Percentiles rank a stretch among this genome's conserved stretches.
These are phyloP conservation scores for Penicillium salamii DNA, from an alignment of 495 filamentous ascomycete species.

Conservation along the genomic window DNA sequence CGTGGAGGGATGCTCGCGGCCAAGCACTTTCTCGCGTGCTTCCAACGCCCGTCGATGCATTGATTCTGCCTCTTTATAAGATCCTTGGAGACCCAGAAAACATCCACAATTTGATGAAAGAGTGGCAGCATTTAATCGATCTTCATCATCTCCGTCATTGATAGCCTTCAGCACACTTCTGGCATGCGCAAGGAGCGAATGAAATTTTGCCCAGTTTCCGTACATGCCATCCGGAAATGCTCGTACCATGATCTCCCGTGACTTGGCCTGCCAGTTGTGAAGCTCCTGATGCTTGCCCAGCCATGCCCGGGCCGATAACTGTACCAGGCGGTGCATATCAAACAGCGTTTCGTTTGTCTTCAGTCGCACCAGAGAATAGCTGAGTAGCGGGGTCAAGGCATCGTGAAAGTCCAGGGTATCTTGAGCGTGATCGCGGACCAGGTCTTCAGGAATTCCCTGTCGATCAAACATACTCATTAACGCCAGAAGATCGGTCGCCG, in stretches of 20 bases:
- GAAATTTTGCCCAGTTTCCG: constrained; percentile 28
- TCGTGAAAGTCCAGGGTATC: constrained; percentile 29
- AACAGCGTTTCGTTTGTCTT: constrained; percentile 17
- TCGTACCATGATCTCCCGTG: constrained; percentile 29
- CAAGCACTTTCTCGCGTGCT: too few relatives aligned
- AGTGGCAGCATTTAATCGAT: constrained; percentile 7
- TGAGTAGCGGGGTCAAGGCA: constrained; percentile 34
- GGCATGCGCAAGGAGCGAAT: constrained; percentile 24
- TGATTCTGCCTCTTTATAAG: too few relatives aligned
- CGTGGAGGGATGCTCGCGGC: too few relatives aligned
- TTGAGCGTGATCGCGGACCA: constrained; percentile 12
- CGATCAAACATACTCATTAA: constrained; percentile 46
- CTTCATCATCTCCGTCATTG: not conserved
- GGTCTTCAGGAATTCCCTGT: constrained; percentile 31
- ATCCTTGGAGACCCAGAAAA: constrained; percentile 11
- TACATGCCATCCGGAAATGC: constrained; percentile 34
- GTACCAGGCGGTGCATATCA: constrained; percentile 47
- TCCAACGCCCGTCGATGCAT: too few relatives aligned
- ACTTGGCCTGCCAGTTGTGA: constrained; percentile 31
- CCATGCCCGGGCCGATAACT: constrained; percentile 42
- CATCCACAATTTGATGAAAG: constrained; percentile 1
- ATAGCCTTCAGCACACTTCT: constrained; percentile 14
- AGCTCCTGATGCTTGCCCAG: constrained; percentile 28
- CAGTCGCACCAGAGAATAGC: constrained; percentile 37
- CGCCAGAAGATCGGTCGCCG: constrained; percentile 34